These are phyloP conservation scores for Pseudogymnoascus sp. DNA, from an alignment of 2,329 filamentous ascomycete species.

Conservation along the genomic window DNA sequence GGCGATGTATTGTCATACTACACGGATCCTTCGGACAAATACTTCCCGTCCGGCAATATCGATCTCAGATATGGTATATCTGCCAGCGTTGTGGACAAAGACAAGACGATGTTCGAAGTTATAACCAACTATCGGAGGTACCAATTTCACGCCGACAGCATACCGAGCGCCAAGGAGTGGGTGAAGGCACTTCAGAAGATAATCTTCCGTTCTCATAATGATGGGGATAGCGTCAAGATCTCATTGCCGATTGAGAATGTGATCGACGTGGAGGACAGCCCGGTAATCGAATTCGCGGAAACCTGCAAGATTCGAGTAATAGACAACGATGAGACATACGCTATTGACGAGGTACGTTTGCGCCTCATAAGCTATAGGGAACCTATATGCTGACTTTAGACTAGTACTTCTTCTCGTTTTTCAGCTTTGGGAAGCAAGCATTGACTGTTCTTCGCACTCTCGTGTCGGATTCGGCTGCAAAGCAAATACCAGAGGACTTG, in stretches of 20 bases:
- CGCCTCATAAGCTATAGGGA: not conserved
- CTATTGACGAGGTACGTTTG: slow-evolving; percentile 72
- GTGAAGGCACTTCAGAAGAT: slow-evolving; percentile 88
- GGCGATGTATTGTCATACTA: slow-evolving; percentile 91
- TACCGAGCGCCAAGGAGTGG: slow-evolving; percentile 88
- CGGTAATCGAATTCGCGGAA: slow-evolving; percentile 83
- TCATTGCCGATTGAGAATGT: slow-evolving; percentile 82
- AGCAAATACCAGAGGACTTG: slow-evolving; percentile 25
- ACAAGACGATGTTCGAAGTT: slow-evolving; percentile 67
- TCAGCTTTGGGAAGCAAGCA: slow-evolving; percentile 75
- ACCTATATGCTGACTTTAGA: slow-evolving; percentile 19
- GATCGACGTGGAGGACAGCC: slow-evolving; percentile 84
- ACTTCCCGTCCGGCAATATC: slow-evolving; percentile 86
- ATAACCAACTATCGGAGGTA: slow-evolving; percentile 77
- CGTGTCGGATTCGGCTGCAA: slow-evolving; percentile 27
- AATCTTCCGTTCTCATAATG: slow-evolving; percentile 91
- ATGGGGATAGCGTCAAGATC: slow-evolving; percentile 95
- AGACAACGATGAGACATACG: slow-evolving; percentile 88
- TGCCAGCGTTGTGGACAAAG: slow-evolving; percentile 67
- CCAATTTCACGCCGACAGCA: slow-evolving; percentile 81
- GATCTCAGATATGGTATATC: slow-evolving; percentile 88
- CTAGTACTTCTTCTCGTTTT: slow-evolving; percentile 95
- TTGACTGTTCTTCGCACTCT: slow-evolving; percentile 58
- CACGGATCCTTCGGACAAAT: slow-evolving; percentile 70
- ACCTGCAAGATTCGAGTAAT: slow-evolving; percentile 90